Percentiles rank a stretch among this genome's conserved stretches.
Evolutionary conservation across 176 grass and related monocot species (phyloP).

Genomic region (Avena insularis): DNA sequence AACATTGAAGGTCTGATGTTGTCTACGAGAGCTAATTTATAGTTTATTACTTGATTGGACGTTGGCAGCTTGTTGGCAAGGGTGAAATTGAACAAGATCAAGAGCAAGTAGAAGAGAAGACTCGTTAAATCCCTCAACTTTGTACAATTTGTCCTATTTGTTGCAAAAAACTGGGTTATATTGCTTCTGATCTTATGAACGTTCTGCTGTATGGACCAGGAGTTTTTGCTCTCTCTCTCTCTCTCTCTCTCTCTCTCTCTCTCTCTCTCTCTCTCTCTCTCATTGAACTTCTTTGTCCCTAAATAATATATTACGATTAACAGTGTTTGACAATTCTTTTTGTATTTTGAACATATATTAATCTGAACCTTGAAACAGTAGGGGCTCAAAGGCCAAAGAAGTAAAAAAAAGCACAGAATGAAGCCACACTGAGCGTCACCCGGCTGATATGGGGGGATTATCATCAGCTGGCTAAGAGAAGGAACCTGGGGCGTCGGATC

Average conservation of each 20-base stretch:
- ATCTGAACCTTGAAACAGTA: too few relatives aligned
- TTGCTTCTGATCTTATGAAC: background rate
- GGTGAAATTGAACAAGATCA: conserved; percentile 60
- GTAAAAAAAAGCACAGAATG: too few relatives aligned
- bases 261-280: background rate
- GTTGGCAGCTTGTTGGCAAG: conserved; percentile 70
- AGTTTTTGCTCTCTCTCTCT: background rate
- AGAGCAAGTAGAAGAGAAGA: conserved; percentile 49
- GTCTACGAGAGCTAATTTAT: conserved; percentile 16
- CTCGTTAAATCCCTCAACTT: conserved; percentile 32
- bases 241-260: too few relatives aligned
- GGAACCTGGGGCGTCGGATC: too few relatives aligned
- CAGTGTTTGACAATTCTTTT: too few relatives aligned
- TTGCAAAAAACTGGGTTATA: background rate
- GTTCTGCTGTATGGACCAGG: background rate
- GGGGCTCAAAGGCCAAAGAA: too few relatives aligned
- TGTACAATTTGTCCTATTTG: conserved; percentile 24
- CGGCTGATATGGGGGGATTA: too few relatives aligned
- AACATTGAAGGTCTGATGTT: background rate
- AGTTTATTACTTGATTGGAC: conserved; percentile 28
- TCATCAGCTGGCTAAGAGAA: too few relatives aligned
- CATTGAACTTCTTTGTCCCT: too few relatives aligned
- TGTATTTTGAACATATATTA: too few relatives aligned
- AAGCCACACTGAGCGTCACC: too few relatives aligned
- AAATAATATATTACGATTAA: too few relatives aligned